Evolutionary conservation across 2,329 filamentous ascomycete species (phyloP), one percentile per base, ranked within the genome.

Genomic region (Macroventuria anomochaeta): DNA sequence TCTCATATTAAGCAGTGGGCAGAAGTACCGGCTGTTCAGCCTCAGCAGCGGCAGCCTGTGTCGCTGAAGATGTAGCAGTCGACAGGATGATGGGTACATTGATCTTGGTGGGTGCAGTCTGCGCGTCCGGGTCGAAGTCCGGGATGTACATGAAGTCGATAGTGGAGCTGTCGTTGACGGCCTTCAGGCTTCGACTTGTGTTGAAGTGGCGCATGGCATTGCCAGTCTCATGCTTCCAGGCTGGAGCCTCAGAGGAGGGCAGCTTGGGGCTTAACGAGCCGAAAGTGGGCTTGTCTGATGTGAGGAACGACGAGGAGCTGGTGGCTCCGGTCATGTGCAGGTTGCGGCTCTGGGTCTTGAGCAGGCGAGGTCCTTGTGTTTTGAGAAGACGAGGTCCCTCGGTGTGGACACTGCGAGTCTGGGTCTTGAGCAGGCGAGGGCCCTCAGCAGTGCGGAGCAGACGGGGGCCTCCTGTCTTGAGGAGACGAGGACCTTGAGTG

Each of bases 101-200:
- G 10, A 79, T 68, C 12, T 58, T 54, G 29, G 74, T 67, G 5
- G 76, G 67, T 23, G 70, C 66, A 38, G 70, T 59, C 12, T 71
- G 53, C 12, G 68, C 61, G 42, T 81, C 77, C 26, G 79, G 71
- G 43, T 80, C 75, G 61, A 80, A 76, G 49, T 77, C 76, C 29
- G 85, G 85, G 61, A 87, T 77, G 75, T 81, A 86, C 63, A 81
- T 80, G 65, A 87, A 86, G 76, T 88, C 85, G 55, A 88, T 83
- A 34, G 84, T 85, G 33, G 83, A 85, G 54, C 73, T 76, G 74
- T 87, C 85, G 47, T 81, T 79, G 58, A 82, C 77, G 23, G 82
- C 74, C 69, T 86, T 85, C 46, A 80, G 74, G 55, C 79, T 72
- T 56, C 82, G 82, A 58, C 80, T 84, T 56, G 84, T 86, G 75